Evolutionary conservation across 345 rosid genomes (phyloP).

Genomic region (Aquilaria yunnanensis): DNA sequence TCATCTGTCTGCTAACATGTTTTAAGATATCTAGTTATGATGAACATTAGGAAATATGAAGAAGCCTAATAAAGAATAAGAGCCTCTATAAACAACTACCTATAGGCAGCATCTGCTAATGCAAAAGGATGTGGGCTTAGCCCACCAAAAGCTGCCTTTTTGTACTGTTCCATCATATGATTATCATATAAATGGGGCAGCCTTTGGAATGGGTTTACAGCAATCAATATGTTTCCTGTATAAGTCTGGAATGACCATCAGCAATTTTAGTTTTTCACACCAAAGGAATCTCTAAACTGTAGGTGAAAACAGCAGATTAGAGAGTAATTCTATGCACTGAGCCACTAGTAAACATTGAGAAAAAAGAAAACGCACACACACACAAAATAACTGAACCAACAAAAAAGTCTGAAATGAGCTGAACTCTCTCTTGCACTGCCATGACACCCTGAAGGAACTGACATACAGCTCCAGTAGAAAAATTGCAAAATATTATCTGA

Average conservation of each 20-base stretch:
- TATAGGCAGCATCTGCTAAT: slow-evolving; percentile 92
- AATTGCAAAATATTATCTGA: too few relatives aligned
- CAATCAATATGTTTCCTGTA: slow-evolving; percentile 95
- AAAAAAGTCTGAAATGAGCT: too few relatives aligned
- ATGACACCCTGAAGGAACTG: too few relatives aligned
- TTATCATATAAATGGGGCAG: slow-evolving; percentile 80
- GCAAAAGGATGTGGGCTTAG: slow-evolving; percentile 95
- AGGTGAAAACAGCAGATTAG: too few relatives aligned
- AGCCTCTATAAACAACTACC: slow-evolving; percentile 37
- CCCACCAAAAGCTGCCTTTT: slow-evolving; percentile 83
- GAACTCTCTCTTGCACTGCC: too few relatives aligned
- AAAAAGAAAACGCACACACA: too few relatives aligned
- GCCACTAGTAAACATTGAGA: too few relatives aligned
- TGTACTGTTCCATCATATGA: slow-evolving; percentile 81
- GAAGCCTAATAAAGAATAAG: slow-evolving; percentile 6
- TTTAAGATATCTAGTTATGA: slow-evolving; percentile 7
- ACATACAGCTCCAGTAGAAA: too few relatives aligned
- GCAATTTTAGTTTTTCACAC: slow-evolving; percentile 14
- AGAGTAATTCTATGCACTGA: too few relatives aligned
- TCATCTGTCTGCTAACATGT: slow-evolving; percentile 62
- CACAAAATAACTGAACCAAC: too few relatives aligned
- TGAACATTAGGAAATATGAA: slow-evolving; percentile 14
- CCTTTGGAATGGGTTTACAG: slow-evolving; percentile 88
- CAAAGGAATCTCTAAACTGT: neutral
- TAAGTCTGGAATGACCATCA: slow-evolving; percentile 59